phyloP scores from a whole-genome alignment of 768 basidiomycete genomes.

The Lactarius psammicola region DNA sequence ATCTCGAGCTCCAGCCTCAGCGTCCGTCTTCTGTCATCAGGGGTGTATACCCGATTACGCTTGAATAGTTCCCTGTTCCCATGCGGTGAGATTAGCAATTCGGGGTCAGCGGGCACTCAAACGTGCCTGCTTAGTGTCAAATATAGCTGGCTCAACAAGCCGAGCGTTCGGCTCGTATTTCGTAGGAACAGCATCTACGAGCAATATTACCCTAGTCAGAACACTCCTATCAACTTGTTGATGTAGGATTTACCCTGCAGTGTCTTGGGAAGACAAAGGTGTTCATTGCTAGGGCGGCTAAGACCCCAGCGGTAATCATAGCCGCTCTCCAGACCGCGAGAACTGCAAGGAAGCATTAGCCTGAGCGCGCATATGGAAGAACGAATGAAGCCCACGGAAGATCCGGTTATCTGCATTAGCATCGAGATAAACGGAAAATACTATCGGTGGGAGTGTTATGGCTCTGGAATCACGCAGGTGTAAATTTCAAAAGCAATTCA shows the following conservation, averaged over 20 bases:
- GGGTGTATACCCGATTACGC: slow-evolving; percentile 32
- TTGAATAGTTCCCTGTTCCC: slow-evolving; percentile 27
- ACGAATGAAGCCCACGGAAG: slow-evolving; percentile 12
- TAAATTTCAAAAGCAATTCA: neutral
- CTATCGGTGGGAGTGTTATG: slow-evolving; percentile 45
- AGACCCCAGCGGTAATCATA: slow-evolving; percentile 47
- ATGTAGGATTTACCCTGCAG: slow-evolving; percentile 39
- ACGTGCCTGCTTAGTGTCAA: slow-evolving; percentile 43
- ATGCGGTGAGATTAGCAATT: neutral
- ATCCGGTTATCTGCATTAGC: neutral
- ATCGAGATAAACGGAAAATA: slow-evolving; percentile 36
- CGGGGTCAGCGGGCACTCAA: neutral
- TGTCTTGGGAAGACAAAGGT: slow-evolving; percentile 48
- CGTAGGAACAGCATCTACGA: slow-evolving; percentile 44
- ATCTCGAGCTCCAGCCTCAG: slow-evolving; percentile 44
- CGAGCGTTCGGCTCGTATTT: slow-evolving; percentile 40
- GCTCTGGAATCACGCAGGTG: slow-evolving; percentile 33
- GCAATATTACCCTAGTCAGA: neutral
- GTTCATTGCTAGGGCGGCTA: slow-evolving; percentile 46
- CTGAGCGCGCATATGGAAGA: neutral
- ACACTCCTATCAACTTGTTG: neutral
- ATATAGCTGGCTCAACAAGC: slow-evolving; percentile 45
- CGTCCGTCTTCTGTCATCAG: slow-evolving; percentile 37
- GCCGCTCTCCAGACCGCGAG: slow-evolving; percentile 41
- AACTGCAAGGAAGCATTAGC: slow-evolving; percentile 32